Evolutionary conservation across 2,329 filamentous ascomycete species (phyloP).

Genomic region (Onygena corvina): DNA sequence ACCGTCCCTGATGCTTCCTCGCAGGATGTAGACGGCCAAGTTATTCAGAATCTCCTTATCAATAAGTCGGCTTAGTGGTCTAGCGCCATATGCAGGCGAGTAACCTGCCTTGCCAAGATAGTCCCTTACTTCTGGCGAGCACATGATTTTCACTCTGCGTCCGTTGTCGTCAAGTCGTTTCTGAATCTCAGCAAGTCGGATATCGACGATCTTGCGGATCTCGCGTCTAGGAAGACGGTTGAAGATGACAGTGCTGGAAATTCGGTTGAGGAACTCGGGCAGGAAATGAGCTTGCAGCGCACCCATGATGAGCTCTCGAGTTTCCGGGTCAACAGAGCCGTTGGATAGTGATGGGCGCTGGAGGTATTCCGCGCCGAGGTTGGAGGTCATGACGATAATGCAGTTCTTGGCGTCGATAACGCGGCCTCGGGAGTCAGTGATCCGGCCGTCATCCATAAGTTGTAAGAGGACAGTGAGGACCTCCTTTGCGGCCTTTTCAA

Average conservation of each 20-base stretch:
- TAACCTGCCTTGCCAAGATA: slow-evolving; percentile 87
- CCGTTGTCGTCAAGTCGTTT: slow-evolving; percentile 75
- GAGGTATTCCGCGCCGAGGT: slow-evolving; percentile 90
- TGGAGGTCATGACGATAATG: slow-evolving; percentile 98
- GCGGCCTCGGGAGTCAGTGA: slow-evolving; percentile 94
- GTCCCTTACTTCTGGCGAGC: slow-evolving; percentile 75
- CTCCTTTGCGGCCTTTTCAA: slow-evolving; percentile 98
- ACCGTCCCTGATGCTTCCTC: slow-evolving; percentile 72
- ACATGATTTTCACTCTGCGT: slow-evolving; percentile 72
- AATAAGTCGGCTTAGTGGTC: slow-evolving; percentile 77
- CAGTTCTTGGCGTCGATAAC: slow-evolving; percentile 94
- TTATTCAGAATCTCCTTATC: slow-evolving; percentile 96
- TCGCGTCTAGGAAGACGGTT: slow-evolving; percentile 83
- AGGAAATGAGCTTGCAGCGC: slow-evolving; percentile 92
- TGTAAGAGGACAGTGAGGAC: slow-evolving; percentile 93
- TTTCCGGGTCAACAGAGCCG: slow-evolving; percentile 74
- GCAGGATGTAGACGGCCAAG: slow-evolving; percentile 78
- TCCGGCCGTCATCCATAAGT: slow-evolving; percentile 97
- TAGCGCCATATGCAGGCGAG: slow-evolving; percentile 86
- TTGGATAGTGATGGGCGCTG: slow-evolving; percentile 63
- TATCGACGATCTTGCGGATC: slow-evolving; percentile 90
- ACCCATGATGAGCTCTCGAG: slow-evolving; percentile 78
- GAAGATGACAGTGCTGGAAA: slow-evolving; percentile 93
- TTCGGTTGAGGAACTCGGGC: slow-evolving; percentile 96
- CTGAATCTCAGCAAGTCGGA: slow-evolving; percentile 80